Evolutionary conservation across 2,329 filamentous ascomycete species (phyloP), one percentile per base, ranked within the genome.

Genomic region (Uncinocarpus reesii): DNA sequence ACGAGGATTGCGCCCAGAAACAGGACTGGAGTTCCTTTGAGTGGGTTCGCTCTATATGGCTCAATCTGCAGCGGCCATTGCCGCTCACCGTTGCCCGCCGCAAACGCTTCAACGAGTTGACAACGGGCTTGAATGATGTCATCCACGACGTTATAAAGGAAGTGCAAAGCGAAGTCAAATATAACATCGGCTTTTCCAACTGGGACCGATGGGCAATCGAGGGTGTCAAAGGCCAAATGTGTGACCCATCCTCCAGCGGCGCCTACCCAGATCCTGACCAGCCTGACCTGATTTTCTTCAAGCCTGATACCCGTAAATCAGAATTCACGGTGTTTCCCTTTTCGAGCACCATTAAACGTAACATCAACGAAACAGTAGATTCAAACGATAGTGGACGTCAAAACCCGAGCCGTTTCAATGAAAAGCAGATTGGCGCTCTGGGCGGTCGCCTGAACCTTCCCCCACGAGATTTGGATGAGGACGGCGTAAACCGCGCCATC

Each of bases 261-360:
- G n/a, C 37, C 36, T 53, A 42, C 42, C 62, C 62, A 6, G 63
- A 66, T 47, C 44, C 52, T 1, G 47, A 55, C 1, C 60, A 64
- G 48, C 54, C 55, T 1, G 54, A 65, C 16, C 44, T 65, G 50
- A 58, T 59, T 11, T 67, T 67, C 51, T 56, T 67, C 57, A 65
- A 66, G 52, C 53, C 48, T 1, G 15, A 42, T 18, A 7, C 40
- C 10, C 40, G 15, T 29, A 52, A 58, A 45, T 61, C 53, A 26
- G 15, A 52, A 58, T 50, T 61, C 53, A 15, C 13, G 50, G 38
- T 43, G 7, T 28, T 6, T 6, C 34, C 29, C 6, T 36, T 36
- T 10, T n/a, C n/a, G n/a, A n/a, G n/a, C n/a, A 15, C 13, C 4
- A n/a, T n/a, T n/a, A n/a, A n/a, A n/a, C n/a, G n/a, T n/a, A n/a